Percentiles rank a stretch among this genome's conserved stretches.
These are phyloP conservation scores for Ceratocystiopsis minuta DNA, from an alignment of 2,329 filamentous ascomycete species.

Conservation along the genomic window DNA sequence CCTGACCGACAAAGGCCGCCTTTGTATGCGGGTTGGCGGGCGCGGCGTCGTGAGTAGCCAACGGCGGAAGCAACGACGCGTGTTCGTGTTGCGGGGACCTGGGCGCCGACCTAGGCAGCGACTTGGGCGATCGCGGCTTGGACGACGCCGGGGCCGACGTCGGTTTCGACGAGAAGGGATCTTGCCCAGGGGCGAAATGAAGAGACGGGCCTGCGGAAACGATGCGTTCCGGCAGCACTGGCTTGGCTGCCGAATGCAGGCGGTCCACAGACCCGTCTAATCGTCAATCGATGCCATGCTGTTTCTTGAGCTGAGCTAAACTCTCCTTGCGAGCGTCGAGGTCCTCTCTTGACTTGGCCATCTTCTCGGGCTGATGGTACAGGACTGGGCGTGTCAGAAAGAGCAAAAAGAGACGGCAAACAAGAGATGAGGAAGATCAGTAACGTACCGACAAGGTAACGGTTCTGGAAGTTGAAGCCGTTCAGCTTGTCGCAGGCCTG, in stretches of 20 bases:
- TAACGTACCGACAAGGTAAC: conserved; percentile 85
- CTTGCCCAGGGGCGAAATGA: conserved; percentile 22
- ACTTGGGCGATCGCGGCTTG: neutral
- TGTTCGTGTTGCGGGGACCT: neutral
- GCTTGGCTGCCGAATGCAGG: conserved; percentile 19
- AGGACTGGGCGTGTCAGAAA: conserved; percentile 24
- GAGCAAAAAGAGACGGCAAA: neutral
- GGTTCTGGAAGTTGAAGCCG: conserved; percentile 99
- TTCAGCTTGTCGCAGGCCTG: conserved; percentile 98
- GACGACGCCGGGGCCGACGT: conserved; percentile 7
- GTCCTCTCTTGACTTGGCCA: conserved; percentile 75
- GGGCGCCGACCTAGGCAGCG: conserved; percentile 17
- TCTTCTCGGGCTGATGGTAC: conserved; percentile 49
- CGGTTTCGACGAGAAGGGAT: conserved; percentile 11
- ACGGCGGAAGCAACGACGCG: neutral
- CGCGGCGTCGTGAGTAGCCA: too few species aligned
- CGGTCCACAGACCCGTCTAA: conserved; percentile 49
- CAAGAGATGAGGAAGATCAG: conserved; percentile 3
- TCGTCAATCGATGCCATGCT: conserved; percentile 97
- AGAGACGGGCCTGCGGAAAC: conserved; percentile 41
- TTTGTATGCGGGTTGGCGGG: too few species aligned
- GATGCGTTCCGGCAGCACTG: conserved; percentile 18
- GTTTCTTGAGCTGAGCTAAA: conserved; percentile 93
- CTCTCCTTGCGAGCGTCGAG: conserved; percentile 86
- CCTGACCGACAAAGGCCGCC: conserved; percentile 16